Evolutionary conservation across 2,329 filamentous ascomycete genomes (phyloP).

Genomic region (Sclerotinia sclerotiorum): DNA sequence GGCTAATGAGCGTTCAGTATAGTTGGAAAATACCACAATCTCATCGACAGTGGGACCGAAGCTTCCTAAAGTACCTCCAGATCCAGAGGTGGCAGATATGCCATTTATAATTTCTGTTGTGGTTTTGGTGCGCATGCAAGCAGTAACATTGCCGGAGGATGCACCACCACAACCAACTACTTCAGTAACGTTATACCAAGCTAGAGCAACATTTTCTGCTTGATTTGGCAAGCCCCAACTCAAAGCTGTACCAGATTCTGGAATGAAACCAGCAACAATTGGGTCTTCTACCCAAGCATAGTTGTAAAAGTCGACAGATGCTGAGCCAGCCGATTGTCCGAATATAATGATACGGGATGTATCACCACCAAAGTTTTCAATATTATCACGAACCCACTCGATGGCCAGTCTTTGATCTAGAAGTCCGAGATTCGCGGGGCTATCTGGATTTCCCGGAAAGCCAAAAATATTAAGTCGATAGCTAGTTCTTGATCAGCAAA

Average conservation of each 20-base stretch:
- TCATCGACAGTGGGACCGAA: conserved; percentile 38
- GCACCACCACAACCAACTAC: conserved; percentile 38
- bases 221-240: conserved; percentile 35
- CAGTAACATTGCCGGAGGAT: conserved; percentile 29
- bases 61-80: conserved; percentile 26
- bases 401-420: conserved; percentile 60
- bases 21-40: conserved; percentile 37
- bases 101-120: conserved; percentile 27
- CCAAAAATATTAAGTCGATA: conserved; percentile 45
- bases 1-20: conserved; percentile 30
- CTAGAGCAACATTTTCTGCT: conserved; percentile 24
- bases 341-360: conserved; percentile 53
- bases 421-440: conserved; percentile 56
- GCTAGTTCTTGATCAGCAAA: conserved; percentile 31
- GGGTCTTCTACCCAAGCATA: conserved; percentile 40
- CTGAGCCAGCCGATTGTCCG: conserved; percentile 56
- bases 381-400: conserved; percentile 60
- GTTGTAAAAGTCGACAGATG: conserved; percentile 48
- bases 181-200: conserved; percentile 36
- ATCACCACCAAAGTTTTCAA: conserved; percentile 60
- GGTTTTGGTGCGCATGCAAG: conserved; percentile 37
- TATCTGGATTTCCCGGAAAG: conserved; percentile 40
- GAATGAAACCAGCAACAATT: conserved; percentile 39
- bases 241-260: conserved; percentile 40
- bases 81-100: conserved; percentile 14